Percentiles rank a stretch among this genome's conserved stretches.
Conservation (phyloP, 441 rosid genomes). For the Iberis amara region DNA sequence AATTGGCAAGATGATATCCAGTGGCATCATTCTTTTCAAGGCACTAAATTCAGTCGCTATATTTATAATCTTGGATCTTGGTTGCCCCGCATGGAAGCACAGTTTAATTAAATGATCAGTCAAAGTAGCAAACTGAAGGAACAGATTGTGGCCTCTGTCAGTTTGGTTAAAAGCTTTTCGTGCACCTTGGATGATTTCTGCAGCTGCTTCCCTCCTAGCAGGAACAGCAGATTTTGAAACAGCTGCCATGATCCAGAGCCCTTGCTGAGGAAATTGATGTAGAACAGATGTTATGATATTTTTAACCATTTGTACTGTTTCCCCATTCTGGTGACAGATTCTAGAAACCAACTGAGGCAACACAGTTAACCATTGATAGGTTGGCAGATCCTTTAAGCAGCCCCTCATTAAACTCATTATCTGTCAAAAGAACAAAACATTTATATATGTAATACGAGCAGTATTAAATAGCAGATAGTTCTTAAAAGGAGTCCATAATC, state of each 20-base stretch:
- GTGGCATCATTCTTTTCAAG: slow-evolving; percentile 96
- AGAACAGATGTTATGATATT: slow-evolving; percentile 82
- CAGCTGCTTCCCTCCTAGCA: slow-evolving; percentile 92
- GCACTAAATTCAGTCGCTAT: slow-evolving; percentile 96
- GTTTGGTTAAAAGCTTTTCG: slow-evolving; percentile 73
- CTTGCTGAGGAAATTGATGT: slow-evolving; percentile 89
- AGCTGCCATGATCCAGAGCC: slow-evolving; percentile 96
- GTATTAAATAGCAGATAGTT: slow-evolving; percentile 11
- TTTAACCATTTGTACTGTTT: slow-evolving; percentile 73
- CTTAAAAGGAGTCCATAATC: slow-evolving; percentile 19
- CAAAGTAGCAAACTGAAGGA: slow-evolving; percentile 84
- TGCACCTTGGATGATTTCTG: slow-evolving; percentile 92
- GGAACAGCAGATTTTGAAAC: slow-evolving; percentile 95
- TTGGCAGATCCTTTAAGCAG: slow-evolving; percentile 95
- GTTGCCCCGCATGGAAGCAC: slow-evolving; percentile 91
- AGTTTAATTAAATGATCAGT: slow-evolving; percentile 85
- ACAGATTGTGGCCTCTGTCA: slow-evolving; percentile 68
- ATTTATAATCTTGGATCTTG: slow-evolving; percentile 76
- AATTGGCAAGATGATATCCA: slow-evolving; percentile 88
- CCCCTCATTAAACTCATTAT: slow-evolving; percentile 85
- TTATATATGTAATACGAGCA: slow-evolving; percentile 7
- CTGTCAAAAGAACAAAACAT: slow-evolving; percentile 39
- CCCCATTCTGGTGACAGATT: slow-evolving; percentile 96
- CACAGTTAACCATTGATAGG: slow-evolving; percentile 93
- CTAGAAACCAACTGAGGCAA: slow-evolving; percentile 97